A percentile compares a stretch with the other conserved stretches of the same genome.
phyloP scores from a whole-genome alignment of 2,329 filamentous ascomycete species.

The Cladorrhinum sp. region DNA sequence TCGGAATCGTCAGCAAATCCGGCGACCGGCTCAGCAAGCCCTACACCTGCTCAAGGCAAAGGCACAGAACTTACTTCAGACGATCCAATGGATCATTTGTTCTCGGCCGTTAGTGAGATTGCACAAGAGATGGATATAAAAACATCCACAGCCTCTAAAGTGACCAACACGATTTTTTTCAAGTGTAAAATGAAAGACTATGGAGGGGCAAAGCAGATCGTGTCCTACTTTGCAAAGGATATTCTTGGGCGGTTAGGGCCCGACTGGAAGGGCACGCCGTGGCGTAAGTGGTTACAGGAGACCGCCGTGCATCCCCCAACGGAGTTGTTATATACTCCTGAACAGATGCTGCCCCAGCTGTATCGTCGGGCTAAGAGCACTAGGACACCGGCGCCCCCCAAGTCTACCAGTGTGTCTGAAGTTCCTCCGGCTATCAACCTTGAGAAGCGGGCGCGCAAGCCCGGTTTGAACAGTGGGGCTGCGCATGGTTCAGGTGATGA shows the following conservation, averaged over 20 bases:
- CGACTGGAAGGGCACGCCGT: conserved; percentile 33
- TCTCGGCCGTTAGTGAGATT: conserved; percentile 26
- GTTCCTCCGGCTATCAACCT: conserved; percentile 15
- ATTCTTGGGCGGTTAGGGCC: conserved; percentile 38
- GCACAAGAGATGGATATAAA: conserved; percentile 30
- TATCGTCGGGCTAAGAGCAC: conserved; percentile 23
- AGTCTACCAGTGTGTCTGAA: conserved; percentile 8
- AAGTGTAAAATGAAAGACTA: conserved; percentile 43
- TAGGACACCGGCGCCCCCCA: background rate
- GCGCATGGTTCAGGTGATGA: conserved; percentile 23
- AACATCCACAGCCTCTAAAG: conserved; percentile 29
- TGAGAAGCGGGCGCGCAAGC: conserved; percentile 28
- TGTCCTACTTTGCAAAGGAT: conserved; percentile 44
- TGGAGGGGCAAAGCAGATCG: conserved; percentile 36
- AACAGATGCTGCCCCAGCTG: conserved; percentile 27
- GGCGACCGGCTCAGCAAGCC: background rate
- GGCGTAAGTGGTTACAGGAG: conserved; percentile 36
- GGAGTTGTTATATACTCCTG: conserved; percentile 26
- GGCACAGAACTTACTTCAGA: conserved; percentile 1
- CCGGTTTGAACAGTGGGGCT: conserved; percentile 16
- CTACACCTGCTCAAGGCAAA: background rate
- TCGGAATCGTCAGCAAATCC: background rate
- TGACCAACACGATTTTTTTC: conserved; percentile 36
- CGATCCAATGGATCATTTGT: conserved; percentile 25
- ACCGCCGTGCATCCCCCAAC: conserved; percentile 30